Conservation (phyloP, 2,329 filamentous ascomycete species). For the Aciculosporium take region DNA sequence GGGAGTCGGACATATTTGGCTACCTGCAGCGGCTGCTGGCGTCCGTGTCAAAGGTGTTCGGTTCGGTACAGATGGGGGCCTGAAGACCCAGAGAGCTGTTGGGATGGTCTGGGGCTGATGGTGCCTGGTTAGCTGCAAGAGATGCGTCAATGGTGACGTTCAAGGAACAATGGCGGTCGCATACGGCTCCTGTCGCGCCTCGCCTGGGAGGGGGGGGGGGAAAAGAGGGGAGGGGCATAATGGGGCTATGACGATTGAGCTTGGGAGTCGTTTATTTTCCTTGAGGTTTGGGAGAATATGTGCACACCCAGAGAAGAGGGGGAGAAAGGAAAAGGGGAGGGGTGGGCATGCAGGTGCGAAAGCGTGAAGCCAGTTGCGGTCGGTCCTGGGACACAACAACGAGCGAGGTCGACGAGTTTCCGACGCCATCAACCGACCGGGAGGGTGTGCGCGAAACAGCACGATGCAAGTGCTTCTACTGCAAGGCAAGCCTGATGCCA, state of each 20-base stretch:
- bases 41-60: conserved; percentile 43
- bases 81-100: conserved; percentile 28
- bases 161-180: conserved; percentile 15
- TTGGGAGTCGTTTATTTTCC: conserved; percentile 7
- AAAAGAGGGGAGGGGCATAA: conserved; percentile 6
- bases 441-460: not conserved
- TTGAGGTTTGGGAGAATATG: conserved; percentile 9
- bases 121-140: conserved; percentile 34
- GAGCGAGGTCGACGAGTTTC: not conserved
- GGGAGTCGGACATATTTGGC: conserved; percentile 83
- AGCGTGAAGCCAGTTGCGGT: not conserved
- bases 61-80: conserved; percentile 38
- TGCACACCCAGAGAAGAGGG: conserved; percentile 3
- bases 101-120: conserved; percentile 14
- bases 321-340: not conserved
- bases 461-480: not conserved
- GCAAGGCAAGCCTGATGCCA: not conserved
- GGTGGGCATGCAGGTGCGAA: conserved; percentile 2
- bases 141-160: conserved; percentile 36
- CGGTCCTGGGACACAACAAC: not conserved
- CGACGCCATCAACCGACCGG: not conserved
- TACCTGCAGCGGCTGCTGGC: conserved; percentile 51
- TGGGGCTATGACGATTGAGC: conserved; percentile 7
- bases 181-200: conserved; percentile 17
- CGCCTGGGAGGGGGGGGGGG: conserved; percentile 12